These are phyloP conservation scores for Pleurotus djamor DNA, from an alignment of 768 basidiomycete species.

Conservation along the genomic window DNA sequence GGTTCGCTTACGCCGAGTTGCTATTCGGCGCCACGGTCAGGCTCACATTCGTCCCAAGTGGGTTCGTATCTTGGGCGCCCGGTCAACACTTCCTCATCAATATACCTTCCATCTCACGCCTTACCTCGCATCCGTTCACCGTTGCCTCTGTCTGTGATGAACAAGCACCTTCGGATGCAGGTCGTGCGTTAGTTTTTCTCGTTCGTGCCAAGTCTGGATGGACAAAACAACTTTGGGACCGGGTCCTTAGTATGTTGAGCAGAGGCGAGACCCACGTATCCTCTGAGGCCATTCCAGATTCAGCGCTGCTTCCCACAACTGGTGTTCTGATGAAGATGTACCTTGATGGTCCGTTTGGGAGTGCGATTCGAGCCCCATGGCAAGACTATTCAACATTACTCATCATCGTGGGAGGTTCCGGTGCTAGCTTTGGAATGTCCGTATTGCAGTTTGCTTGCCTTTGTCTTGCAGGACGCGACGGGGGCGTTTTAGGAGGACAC, in stretches of 20 bases:
- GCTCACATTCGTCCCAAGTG: slow-evolving; percentile 57
- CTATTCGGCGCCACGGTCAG: slow-evolving; percentile 71
- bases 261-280: slow-evolving; percentile 20
- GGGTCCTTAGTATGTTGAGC: slow-evolving; percentile 35
- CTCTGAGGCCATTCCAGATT: slow-evolving; percentile 26
- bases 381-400: slow-evolving; percentile 54
- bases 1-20: slow-evolving; percentile 67
- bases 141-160: slow-evolving; percentile 58
- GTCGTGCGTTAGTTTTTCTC: slow-evolving; percentile 60
- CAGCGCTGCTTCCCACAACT: slow-evolving; percentile 28
- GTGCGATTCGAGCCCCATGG: slow-evolving; percentile 58
- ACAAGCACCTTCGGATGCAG: slow-evolving; percentile 38
- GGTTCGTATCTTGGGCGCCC: slow-evolving; percentile 62
- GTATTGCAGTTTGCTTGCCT: slow-evolving; percentile 64
- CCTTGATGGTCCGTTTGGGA: slow-evolving; percentile 73
- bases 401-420: slow-evolving; percentile 71
- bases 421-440: slow-evolving; percentile 69
- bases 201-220: slow-evolving; percentile 71
- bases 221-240: slow-evolving; percentile 64
- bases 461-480: slow-evolving; percentile 55
- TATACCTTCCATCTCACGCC: slow-evolving; percentile 59
- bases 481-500: slow-evolving; percentile 42
- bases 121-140: slow-evolving; percentile 75
- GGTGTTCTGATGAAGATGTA: slow-evolving; percentile 56
- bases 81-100: slow-evolving; percentile 78